A percentile compares a stretch with the other conserved stretches of the same genome.
Conservation (phyloP, 352 stramenopile species). For the Globisporangium echinulatum region DNA sequence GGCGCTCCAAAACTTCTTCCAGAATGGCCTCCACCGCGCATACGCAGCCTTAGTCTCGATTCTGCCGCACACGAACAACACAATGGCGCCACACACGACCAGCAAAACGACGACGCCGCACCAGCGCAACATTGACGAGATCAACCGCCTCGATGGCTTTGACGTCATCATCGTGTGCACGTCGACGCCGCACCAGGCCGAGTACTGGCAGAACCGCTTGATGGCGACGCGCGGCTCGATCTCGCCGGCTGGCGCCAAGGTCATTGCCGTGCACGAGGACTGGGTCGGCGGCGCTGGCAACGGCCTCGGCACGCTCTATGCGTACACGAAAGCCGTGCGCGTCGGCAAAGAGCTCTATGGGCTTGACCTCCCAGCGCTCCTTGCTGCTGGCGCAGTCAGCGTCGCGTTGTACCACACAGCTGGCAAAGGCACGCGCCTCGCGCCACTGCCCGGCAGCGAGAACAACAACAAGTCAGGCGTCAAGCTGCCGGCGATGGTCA, state of each 20-base stretch:
- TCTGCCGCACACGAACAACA: conserved; percentile 3
- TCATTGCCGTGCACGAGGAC: conserved; percentile 95
- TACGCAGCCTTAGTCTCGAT: conserved; percentile 12
- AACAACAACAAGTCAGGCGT: conserved; percentile 99
- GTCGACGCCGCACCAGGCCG: conserved; percentile 93
- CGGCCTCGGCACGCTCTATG: conserved; percentile 94
- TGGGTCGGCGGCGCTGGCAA: conserved; percentile 96
- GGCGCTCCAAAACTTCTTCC: conserved; percentile 11
- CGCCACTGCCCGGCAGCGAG: conserved; percentile 93
- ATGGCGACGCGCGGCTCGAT: conserved; percentile 79
- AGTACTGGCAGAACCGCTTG: conserved; percentile 96
- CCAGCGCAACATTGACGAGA: conserved; percentile 81
- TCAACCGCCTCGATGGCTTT: conserved; percentile 88
- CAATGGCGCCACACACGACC: conserved; percentile 1
- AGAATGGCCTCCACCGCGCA: conserved; percentile 8
- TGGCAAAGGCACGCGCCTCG: conserved; percentile 96
- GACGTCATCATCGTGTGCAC: conserved; percentile 98
- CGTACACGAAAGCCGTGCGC: conserved; percentile 91
- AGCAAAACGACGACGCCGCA: conserved; percentile 34
- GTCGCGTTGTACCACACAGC: conserved; percentile 97
- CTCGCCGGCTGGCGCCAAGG: conserved; percentile 82
- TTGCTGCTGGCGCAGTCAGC: conserved; percentile 77
- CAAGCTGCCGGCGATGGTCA: conserved; percentile 94
- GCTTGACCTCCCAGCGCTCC: conserved; percentile 78
- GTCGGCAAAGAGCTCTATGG: conserved; percentile 83